Conservation (phyloP, 352 stramenopile genomes). For the Plasmopara viticola region DNA sequence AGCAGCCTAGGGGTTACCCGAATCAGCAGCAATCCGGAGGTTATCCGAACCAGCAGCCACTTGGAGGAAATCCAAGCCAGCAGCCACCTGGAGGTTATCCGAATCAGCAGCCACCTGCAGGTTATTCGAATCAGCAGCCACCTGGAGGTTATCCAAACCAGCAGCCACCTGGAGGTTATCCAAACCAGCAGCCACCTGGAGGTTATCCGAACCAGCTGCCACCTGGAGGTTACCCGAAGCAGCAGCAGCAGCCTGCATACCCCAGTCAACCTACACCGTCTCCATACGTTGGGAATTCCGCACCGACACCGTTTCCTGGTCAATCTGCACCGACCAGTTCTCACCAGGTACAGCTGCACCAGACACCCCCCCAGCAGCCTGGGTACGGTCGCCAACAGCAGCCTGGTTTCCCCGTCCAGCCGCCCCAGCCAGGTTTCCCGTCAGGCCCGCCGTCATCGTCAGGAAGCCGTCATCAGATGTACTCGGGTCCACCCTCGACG, state of each 20-base stretch:
- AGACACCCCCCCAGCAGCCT: constrained; percentile 12
- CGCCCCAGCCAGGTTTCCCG: constrained; percentile 30
- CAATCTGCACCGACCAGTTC: constrained; percentile 19
- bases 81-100: not conserved
- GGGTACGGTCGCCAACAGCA: constrained; percentile 37
- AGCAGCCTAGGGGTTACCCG: constrained; percentile 24
- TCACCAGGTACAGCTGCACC: constrained; percentile 3
- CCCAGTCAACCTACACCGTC: constrained; percentile 28
- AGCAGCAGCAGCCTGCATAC: constrained; percentile 28
- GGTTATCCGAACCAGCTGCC: constrained; percentile 14
- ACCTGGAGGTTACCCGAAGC: constrained; percentile 13
- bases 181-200: constrained; percentile 1
- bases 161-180: constrained; percentile 1
- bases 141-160: not conserved
- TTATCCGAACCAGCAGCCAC: not conserved
- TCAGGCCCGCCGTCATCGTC: constrained; percentile 51
- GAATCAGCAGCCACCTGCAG: not conserved
- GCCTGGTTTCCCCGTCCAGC: constrained; percentile 27
- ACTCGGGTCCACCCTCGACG: constrained; percentile 33
- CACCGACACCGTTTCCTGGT: constrained; percentile 29
- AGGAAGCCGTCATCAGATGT: constrained; percentile 26
- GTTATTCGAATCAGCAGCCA: not conserved
- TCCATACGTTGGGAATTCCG: constrained; percentile 19
- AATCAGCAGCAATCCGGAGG: constrained; percentile 10
- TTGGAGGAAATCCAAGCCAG: not conserved